phyloP scores from a whole-genome alignment of 2,329 filamentous ascomycete species.

The Stenocarpella maydis region DNA sequence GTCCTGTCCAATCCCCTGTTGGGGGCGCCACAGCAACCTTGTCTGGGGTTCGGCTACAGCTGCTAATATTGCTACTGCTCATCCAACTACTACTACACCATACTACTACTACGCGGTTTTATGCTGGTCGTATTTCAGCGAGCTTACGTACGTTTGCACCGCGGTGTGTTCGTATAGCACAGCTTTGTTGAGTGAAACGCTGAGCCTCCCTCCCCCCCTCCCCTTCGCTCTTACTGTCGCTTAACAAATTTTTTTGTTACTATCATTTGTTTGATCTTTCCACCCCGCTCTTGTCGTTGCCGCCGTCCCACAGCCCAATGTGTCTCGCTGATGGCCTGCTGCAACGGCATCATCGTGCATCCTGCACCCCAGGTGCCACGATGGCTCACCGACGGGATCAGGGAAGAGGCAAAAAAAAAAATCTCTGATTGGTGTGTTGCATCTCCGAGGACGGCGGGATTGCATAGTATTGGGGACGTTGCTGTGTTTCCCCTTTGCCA shows the following conservation, averaged over 20 bases:
- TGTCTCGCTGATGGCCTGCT: neutral
- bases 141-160: constrained; percentile 11
- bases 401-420: neutral
- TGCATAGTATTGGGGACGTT: neutral
- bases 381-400: constrained; percentile 5
- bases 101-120: neutral
- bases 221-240: neutral
- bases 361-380: constrained; percentile 16
- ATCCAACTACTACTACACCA: neutral
- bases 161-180: constrained; percentile 5
- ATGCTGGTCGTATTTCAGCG: neutral
- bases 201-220: neutral
- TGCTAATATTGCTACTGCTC: too few species aligned
- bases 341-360: constrained; percentile 18
- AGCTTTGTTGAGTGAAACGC: constrained; percentile 25
- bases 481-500: neutral
- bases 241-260: neutral
- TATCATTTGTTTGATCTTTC: too few species aligned
- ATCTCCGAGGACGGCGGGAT: neutral
- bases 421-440: neutral
- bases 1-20: constrained; percentile 12
- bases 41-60: too few species aligned
- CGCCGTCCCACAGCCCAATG: too few species aligned
- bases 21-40: neutral
- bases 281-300: too few species aligned